Conservation (phyloP, 2,329 filamentous ascomycete genomes). For the Phyllosticta citriasiana region DNA sequence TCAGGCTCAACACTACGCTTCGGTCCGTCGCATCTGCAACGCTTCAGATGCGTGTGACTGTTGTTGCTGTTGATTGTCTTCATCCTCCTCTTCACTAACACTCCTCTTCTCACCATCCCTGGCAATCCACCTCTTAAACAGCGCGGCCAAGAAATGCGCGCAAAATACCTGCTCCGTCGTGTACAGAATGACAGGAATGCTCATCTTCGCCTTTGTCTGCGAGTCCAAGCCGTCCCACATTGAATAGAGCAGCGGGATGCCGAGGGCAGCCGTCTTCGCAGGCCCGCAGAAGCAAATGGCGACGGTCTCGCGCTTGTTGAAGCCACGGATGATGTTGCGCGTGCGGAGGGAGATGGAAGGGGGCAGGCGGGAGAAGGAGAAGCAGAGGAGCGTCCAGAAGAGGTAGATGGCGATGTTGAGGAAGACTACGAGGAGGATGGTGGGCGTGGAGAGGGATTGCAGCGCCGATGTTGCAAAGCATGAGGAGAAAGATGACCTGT, state of each 20-base stretch:
- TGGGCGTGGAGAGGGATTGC: constrained; percentile 1
- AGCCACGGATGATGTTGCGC: neutral
- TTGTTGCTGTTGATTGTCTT: neutral
- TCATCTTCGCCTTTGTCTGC: constrained; percentile 5
- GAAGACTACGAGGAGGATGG: constrained; percentile 6
- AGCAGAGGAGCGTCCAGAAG: constrained; percentile 9
- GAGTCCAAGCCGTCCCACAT: constrained; percentile 4
- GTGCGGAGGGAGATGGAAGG: neutral
- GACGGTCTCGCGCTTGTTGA: constrained; percentile 4
- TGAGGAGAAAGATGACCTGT: constrained; percentile 7
- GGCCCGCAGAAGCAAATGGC: constrained; percentile 10
- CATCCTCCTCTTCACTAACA: neutral
- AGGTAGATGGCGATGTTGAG: constrained; percentile 10
- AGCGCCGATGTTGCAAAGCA: constrained; percentile 8
- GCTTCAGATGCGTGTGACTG: neutral
- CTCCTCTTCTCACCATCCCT: neutral
- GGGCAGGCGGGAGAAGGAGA: neutral
- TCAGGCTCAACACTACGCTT: neutral
- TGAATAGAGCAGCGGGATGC: constrained; percentile 8
- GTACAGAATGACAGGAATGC: constrained; percentile 6
- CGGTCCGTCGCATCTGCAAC: constrained; percentile 9
- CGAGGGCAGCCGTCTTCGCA: constrained; percentile 6
- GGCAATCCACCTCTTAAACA: constrained; percentile 6
- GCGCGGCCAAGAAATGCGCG: constrained; percentile 5
- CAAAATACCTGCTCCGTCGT: constrained; percentile 9